Base-by-base conservation (phyloP, 1,139 yeast species). In the Eremothecium gossypii region DNA sequence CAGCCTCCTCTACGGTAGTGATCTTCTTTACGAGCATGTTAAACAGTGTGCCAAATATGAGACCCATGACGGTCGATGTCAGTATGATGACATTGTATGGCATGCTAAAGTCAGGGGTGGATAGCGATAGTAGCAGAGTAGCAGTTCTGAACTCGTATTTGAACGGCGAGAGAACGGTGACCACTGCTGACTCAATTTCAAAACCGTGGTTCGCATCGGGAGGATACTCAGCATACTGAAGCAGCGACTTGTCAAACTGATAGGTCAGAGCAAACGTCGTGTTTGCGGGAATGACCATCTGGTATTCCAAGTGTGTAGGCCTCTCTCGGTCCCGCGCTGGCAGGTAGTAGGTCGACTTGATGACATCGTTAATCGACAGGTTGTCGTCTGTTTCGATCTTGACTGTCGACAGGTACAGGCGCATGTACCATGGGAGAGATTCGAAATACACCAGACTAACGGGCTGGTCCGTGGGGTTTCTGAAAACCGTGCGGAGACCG, bases 121-220 rank as follows among this genome's bases (percentile, higher is more conserved):
- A 96, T 41, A 93, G 71, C 0, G 94, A 78, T 39, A 93, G 69
- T 45, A 93, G 68, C 42, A 89, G 71, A 36, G 96, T 83, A 1
- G 96, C 79, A 0, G 97, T 86, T 56, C 98, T 73, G 47, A 81
- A 61, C 40, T 77, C 74, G 52, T 84, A 85, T n/a, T 52, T 45
- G 1, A 61, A 48, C 2, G 67, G 65, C 6, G 55, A 51, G 4
- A 73, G 48, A 0, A 83, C 74, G 1, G 83, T 73, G 8, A 87
- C 69, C 6, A 86, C 83, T 3, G 91, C 95, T 0, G 96, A 95
- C 34, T 91, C 94, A 33, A 93, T 78, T 44, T 91, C 91, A 62
- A 91, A 93, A 0, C 99, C 99, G 53, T 91, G 96, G 61, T 93
- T 93, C 1, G 99, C 98, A 68, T 93, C 99, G 1, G 99, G 98